These are phyloP conservation scores for Cryphonectria naterciae DNA, from an alignment of 2,329 filamentous ascomycete genomes.

Conservation along the genomic window DNA sequence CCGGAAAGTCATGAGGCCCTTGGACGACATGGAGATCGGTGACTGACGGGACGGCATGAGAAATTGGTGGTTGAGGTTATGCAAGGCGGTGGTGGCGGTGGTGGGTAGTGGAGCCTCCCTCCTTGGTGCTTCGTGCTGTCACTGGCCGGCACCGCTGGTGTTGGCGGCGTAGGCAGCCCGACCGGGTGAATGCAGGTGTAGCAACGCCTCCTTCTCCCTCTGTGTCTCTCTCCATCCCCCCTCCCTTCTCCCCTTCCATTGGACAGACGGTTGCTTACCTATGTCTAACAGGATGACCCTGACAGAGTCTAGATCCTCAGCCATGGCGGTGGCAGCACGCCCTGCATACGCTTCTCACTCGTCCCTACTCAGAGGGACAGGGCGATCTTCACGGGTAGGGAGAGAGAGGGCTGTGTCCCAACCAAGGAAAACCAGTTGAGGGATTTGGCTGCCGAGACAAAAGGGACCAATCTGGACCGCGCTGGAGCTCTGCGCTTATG, in stretches of 20 bases:
- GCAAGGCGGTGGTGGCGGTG: neutral
- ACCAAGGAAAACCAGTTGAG: neutral
- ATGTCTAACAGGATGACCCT: conserved; percentile 62
- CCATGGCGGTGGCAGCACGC: conserved; percentile 36
- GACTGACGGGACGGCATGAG: conserved; percentile 15
- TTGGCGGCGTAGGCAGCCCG: conserved; percentile 12
- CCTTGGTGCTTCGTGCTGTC: neutral
- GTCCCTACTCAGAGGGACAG: neutral
- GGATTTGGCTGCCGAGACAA: conserved; percentile 10
- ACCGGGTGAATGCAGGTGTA: conserved; percentile 8
- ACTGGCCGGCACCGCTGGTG: neutral
- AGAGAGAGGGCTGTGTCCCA: neutral
- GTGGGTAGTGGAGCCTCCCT: conserved; percentile 1
- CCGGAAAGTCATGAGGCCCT: conserved; percentile 24
- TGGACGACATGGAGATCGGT: neutral
- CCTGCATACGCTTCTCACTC: conserved; percentile 17
- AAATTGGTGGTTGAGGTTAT: conserved; percentile 15
- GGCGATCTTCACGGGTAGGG: neutral
- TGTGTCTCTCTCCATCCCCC: neutral
- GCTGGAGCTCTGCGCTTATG: conserved; percentile 1
- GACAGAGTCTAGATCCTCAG: conserved; percentile 38
- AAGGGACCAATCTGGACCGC: conserved; percentile 3
- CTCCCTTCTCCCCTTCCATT: neutral
- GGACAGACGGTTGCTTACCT: conserved; percentile 45
- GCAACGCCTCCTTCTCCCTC: neutral